phyloP scores from a whole-genome alignment of 177 flowering plant genomes.

The Vitis hybrid region DNA sequence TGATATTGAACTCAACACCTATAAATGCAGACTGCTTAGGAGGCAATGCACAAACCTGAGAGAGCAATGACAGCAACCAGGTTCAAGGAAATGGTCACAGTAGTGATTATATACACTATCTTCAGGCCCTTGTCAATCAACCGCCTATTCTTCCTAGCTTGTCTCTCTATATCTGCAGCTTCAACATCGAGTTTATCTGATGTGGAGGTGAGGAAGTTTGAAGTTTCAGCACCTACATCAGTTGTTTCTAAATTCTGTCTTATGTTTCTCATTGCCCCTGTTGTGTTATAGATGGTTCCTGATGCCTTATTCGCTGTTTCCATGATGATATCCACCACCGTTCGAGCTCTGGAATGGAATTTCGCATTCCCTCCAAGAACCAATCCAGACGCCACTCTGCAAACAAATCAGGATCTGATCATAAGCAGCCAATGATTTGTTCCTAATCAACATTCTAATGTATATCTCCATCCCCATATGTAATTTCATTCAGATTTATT shows the following conservation, averaged over 20 bases:
- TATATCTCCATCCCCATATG: too few species aligned
- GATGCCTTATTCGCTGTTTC: constrained; percentile 77
- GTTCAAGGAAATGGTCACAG: constrained; percentile 42
- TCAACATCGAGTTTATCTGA: constrained; percentile 44
- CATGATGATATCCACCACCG: constrained; percentile 54
- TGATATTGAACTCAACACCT: background rate
- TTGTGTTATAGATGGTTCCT: constrained; percentile 54
- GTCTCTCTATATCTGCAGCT: constrained; percentile 54
- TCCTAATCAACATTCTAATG: too few species aligned
- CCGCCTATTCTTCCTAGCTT: constrained; percentile 61
- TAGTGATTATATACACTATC: constrained; percentile 55
- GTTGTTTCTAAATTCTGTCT: constrained; percentile 29
- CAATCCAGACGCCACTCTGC: constrained; percentile 61
- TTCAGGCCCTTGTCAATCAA: constrained; percentile 53
- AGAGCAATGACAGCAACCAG: constrained; percentile 53
- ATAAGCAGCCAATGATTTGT: background rate
- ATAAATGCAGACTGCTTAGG: too few species aligned
- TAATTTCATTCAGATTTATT: background rate
- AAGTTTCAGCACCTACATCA: constrained; percentile 17
- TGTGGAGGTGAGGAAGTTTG: constrained; percentile 51
- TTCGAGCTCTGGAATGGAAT: constrained; percentile 64
- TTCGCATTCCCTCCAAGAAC: constrained; percentile 64
- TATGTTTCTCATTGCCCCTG: constrained; percentile 65
- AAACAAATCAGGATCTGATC: constrained; percentile 1
- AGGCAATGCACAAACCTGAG: constrained; percentile 36